Conservation (phyloP, 176 grass and related monocot genomes). For the Eragrostis nindensis region DNA sequence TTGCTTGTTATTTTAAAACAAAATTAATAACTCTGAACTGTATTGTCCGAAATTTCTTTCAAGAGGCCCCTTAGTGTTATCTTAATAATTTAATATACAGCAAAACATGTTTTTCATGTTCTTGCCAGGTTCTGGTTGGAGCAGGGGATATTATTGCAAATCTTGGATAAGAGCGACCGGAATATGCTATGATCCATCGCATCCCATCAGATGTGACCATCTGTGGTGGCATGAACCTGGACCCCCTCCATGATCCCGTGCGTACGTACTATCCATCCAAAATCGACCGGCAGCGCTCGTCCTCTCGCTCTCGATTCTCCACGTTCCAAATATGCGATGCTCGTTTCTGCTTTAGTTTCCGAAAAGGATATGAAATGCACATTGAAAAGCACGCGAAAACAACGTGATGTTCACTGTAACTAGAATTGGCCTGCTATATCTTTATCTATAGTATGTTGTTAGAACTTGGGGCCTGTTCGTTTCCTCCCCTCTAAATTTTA, state of each 20-base stretch:
- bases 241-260: too few relatives aligned
- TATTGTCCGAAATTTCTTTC: background rate
- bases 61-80: background rate
- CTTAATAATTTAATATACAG: background rate
- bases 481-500: too few relatives aligned
- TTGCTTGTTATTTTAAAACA: background rate
- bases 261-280: too few relatives aligned
- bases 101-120: too few relatives aligned
- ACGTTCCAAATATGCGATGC: slow-evolving; percentile 21
- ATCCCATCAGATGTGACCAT: background rate
- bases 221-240: slow-evolving; percentile 18
- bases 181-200: slow-evolving; percentile 34
- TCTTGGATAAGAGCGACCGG: background rate
- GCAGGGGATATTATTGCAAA: background rate
- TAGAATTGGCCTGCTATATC: too few relatives aligned
- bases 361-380: background rate
- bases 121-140: background rate
- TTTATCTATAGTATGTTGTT: too few relatives aligned
- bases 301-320: slow-evolving; percentile 37
- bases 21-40: background rate
- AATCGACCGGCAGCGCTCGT: background rate
- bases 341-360: background rate
- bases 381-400: background rate
- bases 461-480: too few relatives aligned
- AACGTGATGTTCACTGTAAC: too few relatives aligned